Conservation (phyloP, 164 flowering plant genomes). For the Chimonanthus salicifolius region DNA sequence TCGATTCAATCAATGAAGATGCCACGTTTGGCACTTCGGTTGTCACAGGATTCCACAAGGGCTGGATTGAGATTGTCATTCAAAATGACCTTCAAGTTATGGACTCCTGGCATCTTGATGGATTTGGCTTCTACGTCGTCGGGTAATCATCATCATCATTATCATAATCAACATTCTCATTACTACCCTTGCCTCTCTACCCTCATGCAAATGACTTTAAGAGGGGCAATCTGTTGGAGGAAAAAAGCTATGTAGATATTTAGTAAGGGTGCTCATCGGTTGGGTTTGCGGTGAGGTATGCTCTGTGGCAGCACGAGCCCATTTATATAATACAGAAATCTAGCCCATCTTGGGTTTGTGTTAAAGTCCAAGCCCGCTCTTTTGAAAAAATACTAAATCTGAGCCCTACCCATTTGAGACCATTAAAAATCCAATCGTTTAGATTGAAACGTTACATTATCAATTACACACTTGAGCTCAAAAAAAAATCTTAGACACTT, state of each 20-base stretch:
- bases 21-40: constrained; percentile 39
- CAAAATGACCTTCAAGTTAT: constrained; percentile 32
- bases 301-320: neutral
- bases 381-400: too few relatives aligned
- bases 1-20: constrained; percentile 13
- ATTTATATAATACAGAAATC: neutral
- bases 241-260: too few relatives aligned
- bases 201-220: neutral
- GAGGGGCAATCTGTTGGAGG: too few relatives aligned
- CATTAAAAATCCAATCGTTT: neutral
- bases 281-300: neutral
- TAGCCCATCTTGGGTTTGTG: neutral
- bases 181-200: neutral
- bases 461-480: too few relatives aligned
- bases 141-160: constrained; percentile 37
- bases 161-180: neutral
- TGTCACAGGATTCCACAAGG: constrained; percentile 44
- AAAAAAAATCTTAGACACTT: too few relatives aligned
- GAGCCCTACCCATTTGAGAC: neutral
- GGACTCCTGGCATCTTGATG: constrained; percentile 73
- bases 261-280: neutral
- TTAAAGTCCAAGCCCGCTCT: neutral
- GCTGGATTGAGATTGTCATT: constrained; percentile 58
- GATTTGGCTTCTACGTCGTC: constrained; percentile 61
- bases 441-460: too few relatives aligned